These are phyloP conservation scores for Penicillium longicatenatum DNA, from an alignment of 495 filamentous ascomycete species.

Conservation along the genomic window DNA sequence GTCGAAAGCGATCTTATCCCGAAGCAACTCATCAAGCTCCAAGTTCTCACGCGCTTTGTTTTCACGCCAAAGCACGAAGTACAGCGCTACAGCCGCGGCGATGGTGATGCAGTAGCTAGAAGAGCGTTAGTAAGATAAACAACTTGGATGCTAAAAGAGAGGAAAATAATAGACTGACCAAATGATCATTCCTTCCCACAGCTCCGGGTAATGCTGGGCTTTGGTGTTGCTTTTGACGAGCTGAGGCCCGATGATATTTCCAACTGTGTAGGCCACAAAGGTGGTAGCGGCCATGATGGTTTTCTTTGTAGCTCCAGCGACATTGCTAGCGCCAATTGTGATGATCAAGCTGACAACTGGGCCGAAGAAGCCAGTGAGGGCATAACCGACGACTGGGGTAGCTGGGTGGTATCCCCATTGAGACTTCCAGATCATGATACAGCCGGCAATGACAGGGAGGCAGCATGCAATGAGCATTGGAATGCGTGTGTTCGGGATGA, in stretches of 20 bases:
- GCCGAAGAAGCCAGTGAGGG: slow-evolving; percentile 71
- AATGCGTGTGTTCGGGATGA: slow-evolving; percentile 64
- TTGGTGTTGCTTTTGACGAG: slow-evolving; percentile 63
- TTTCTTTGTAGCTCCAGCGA: slow-evolving; percentile 80
- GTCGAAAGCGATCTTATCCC: slow-evolving; percentile 65
- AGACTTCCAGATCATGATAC: slow-evolving; percentile 73
- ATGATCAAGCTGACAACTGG: slow-evolving; percentile 66
- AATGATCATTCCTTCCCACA: slow-evolving; percentile 72
- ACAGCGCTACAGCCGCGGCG: slow-evolving; percentile 52
- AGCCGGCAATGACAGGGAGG: slow-evolving; percentile 72
- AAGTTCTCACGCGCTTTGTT: slow-evolving; percentile 52
- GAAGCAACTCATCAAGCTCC: slow-evolving; percentile 58
- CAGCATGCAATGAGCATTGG: slow-evolving; percentile 64
- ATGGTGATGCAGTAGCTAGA: slow-evolving; percentile 70
- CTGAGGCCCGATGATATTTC: slow-evolving; percentile 74
- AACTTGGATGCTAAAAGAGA: background rate
- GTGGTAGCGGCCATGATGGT: slow-evolving; percentile 70
- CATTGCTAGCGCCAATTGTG: slow-evolving; percentile 67
- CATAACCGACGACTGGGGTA: slow-evolving; percentile 67
- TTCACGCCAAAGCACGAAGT: slow-evolving; percentile 56
- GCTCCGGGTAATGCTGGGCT: slow-evolving; percentile 63
- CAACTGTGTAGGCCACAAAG: slow-evolving; percentile 74
- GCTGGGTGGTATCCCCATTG: slow-evolving; percentile 63
- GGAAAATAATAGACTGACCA: slow-evolving; percentile 50
- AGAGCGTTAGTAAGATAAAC: slow-evolving; percentile 6